Evolutionary conservation across 1,139 yeast genomes (phyloP).

Genomic region (Wickerhamomyces sp.): DNA sequence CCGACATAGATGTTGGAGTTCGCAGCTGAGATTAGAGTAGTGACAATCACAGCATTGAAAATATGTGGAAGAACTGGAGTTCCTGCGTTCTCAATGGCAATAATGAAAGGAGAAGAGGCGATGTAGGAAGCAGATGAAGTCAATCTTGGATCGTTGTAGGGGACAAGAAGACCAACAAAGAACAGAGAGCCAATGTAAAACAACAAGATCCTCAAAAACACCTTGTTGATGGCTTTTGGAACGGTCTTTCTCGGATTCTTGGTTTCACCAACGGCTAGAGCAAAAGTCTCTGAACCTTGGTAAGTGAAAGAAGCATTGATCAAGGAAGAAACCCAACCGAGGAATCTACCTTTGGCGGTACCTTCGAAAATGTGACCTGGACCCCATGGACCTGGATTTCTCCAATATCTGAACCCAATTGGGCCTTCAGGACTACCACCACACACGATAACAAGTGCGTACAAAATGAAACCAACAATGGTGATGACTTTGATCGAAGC

Average conservation of each 20-base stretch:
- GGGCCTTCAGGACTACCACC: conserved; percentile 74
- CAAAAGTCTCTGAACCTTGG: conserved; percentile 84
- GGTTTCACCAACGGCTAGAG: conserved; percentile 87
- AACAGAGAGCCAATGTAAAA: conserved; percentile 77
- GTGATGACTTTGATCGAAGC: conserved; percentile 69
- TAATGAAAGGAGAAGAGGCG: conserved; percentile 71
- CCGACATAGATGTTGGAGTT: conserved; percentile 79
- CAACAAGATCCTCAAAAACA: conserved; percentile 71
- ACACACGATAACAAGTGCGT: conserved; percentile 68
- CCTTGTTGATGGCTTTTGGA: conserved; percentile 81
- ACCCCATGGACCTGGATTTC: conserved; percentile 87
- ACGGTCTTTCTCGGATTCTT: conserved; percentile 76
- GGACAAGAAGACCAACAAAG: conserved; percentile 79
- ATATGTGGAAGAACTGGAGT: conserved; percentile 64
- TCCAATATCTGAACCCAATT: conserved; percentile 86
- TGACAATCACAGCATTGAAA: conserved; percentile 68
- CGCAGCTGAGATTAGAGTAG: conserved; percentile 73
- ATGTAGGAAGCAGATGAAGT: conserved; percentile 39
- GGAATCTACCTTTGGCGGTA: conserved; percentile 63
- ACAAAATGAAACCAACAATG: conserved; percentile 65
- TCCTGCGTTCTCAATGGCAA: conserved; percentile 63
- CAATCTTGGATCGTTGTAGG: conserved; percentile 63
- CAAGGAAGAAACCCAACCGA: conserved; percentile 65
- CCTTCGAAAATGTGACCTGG: conserved; percentile 44
- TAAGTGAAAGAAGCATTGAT: conserved; percentile 72